Evolutionary conservation across 306 rosid species (phyloP).

Genomic region (Pueraria montana): DNA sequence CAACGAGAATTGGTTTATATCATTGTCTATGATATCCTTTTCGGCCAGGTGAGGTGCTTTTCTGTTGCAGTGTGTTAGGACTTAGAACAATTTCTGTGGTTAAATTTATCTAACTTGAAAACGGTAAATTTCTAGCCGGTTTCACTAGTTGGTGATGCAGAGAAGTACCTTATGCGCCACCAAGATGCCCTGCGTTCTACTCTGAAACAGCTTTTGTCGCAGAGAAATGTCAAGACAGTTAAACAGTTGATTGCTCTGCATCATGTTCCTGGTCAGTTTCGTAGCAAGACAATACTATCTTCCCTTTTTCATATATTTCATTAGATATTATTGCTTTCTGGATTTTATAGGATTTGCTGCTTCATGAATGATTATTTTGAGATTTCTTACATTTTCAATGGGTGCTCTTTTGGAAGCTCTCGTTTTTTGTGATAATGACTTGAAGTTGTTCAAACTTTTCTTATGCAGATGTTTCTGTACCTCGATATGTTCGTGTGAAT

Average conservation of each 20-base stretch:
- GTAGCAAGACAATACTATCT: too few species aligned
- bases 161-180: constrained; percentile 72
- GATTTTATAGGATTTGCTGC: background rate
- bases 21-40: constrained; percentile 84
- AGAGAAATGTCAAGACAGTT: constrained; percentile 64
- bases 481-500: constrained; percentile 92
- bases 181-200: constrained; percentile 64
- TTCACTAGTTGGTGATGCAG: constrained; percentile 77
- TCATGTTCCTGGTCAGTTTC: constrained; percentile 68
- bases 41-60: constrained; percentile 71
- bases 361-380: background rate
- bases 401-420: constrained; percentile 22
- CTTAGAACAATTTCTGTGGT: too few species aligned
- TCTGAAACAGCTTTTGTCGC: constrained; percentile 63
- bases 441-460: constrained; percentile 38
- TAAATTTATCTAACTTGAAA: constrained; percentile 21
- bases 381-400: constrained; percentile 4
- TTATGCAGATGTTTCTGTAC: constrained; percentile 70
- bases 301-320: background rate
- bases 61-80: too few species aligned
- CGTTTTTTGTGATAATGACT: background rate
- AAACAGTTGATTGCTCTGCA: constrained; percentile 68
- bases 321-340: background rate
- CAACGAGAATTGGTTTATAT: constrained; percentile 81
- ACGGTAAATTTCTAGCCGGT: constrained; percentile 58